Conservation (phyloP, 176 grass and related monocot species). For the Bothriochloa decipiens region DNA sequence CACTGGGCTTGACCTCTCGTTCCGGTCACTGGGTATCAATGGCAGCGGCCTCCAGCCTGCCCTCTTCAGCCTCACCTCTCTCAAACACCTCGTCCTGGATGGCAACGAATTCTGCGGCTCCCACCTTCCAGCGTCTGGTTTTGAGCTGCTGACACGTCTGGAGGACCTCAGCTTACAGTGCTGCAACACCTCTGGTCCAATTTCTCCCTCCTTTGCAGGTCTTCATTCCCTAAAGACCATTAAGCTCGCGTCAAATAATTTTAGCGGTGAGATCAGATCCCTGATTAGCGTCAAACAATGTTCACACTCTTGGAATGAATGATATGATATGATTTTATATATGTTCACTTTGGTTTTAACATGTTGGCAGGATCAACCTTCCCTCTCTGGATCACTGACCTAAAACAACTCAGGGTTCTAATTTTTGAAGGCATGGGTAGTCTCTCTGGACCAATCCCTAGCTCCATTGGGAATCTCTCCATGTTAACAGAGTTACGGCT, state of each 20-base stretch:
- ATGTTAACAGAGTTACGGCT: background rate
- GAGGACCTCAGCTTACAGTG: background rate
- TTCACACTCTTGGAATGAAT: too few relatives aligned
- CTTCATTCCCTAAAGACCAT: background rate
- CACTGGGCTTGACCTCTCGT: background rate
- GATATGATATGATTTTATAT: too few relatives aligned
- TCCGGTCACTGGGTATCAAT: background rate
- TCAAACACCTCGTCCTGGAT: background rate
- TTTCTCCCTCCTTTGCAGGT: background rate
- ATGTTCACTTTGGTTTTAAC: too few relatives aligned
- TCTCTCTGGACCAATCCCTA: background rate
- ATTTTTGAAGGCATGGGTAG: background rate
- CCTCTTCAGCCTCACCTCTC: slow-evolving; percentile 5
- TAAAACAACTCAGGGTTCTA: background rate
- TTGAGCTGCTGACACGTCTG: background rate
- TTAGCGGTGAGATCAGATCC: background rate
- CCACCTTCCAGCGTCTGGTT: background rate
- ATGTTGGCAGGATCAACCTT: too few relatives aligned
- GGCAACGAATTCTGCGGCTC: background rate
- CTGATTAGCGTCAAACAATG: background rate
- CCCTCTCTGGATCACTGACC: background rate
- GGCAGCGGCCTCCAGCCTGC: background rate
- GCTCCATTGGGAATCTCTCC: background rate
- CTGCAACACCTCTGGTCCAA: background rate
- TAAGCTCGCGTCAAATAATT: background rate